Evolutionary conservation across 179 eudicot genomes (phyloP), one percentile per base, ranked within the genome.

Genomic region (Silene noctiflora): DNA sequence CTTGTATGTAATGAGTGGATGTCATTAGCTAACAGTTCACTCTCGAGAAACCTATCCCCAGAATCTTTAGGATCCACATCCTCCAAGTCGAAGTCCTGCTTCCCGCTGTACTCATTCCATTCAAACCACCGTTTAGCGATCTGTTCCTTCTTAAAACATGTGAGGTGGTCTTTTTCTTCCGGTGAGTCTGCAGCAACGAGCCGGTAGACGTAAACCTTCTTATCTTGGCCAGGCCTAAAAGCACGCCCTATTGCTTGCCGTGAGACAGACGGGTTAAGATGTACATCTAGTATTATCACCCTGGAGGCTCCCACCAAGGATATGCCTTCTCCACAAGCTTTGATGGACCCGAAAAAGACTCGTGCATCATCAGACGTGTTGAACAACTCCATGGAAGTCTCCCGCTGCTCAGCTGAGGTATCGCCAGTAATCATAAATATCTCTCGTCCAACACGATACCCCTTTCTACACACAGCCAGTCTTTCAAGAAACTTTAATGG

Each of bases 201-300:
- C 27, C 92, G 61, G 69, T 90, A 90, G 0, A 81, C 72, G 66
- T 68, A 86, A 1, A 90, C 92, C 75, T 92, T 92, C 84, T 81
- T 92, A 77, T 19, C 78, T 79, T 94, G 98, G n/a, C 97, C 97
- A 1, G 97, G 98, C 27, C 97, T 79, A 78, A 90, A 94, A 4
- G 98, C 98, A 42, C 98, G 96, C 4, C 98, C 97, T 59, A 94
- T 84, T 48, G 98, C 98, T 85, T 94, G 98, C 61, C 98, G 92
- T 6, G 97, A 88, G 2, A 94, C 94, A 0, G 98, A 92, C 2
- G 98, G 97, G 74, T 94, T 94, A 29, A 92, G 60, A 48, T 87
- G 97, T 13, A 94, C 91, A 76, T 94, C 98, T 48, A 94, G 68
- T 42, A 94, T 87, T 4, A 94, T 86, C 14, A 94, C 83, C 2